phyloP scores from a whole-genome alignment of 2,329 filamentous ascomycete species.

The Pleomassaria siparia region DNA sequence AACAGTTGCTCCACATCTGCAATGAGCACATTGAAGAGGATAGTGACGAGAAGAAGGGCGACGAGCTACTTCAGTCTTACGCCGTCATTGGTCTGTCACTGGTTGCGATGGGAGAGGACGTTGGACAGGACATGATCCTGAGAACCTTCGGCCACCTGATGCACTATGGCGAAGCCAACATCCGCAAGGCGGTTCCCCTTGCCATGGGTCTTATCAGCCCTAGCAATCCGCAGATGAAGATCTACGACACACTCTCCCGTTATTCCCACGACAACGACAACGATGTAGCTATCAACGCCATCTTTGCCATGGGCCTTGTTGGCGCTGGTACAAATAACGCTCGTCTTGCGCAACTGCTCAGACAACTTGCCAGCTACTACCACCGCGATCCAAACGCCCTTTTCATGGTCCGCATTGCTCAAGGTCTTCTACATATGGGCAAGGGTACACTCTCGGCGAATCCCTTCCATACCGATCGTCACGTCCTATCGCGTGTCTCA shows the following conservation, averaged over 20 bases:
- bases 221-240: constrained; percentile 99
- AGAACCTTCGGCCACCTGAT: constrained; percentile 97
- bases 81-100: constrained; percentile 91
- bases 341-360: constrained; percentile 86
- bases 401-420: constrained; percentile 98
- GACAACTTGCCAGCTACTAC: constrained; percentile 97
- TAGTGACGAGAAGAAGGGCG: constrained; percentile 85
- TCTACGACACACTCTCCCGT: constrained; percentile 95
- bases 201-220: constrained; percentile 96
- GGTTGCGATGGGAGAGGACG: constrained; percentile 96
- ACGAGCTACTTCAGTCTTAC: constrained; percentile 93
- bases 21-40: constrained; percentile 96
- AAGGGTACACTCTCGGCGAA: constrained; percentile 95
- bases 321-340: constrained; percentile 98
- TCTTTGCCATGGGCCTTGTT: constrained; percentile 97
- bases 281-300: constrained; percentile 96
- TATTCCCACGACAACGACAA: constrained; percentile 99
- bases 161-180: constrained; percentile 98
- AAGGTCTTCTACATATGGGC: constrained; percentile 97
- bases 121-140: constrained; percentile 98
- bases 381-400: constrained; percentile 93
- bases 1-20: constrained; percentile 96
- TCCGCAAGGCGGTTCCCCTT: constrained; percentile 90
- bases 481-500: constrained; percentile 89
- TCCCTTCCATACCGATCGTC: constrained; percentile 98